Evolutionary conservation across 352 stramenopile genomes (phyloP), one percentile per base, ranked within the genome.

Genomic region (Phytopythium vexans): DNA sequence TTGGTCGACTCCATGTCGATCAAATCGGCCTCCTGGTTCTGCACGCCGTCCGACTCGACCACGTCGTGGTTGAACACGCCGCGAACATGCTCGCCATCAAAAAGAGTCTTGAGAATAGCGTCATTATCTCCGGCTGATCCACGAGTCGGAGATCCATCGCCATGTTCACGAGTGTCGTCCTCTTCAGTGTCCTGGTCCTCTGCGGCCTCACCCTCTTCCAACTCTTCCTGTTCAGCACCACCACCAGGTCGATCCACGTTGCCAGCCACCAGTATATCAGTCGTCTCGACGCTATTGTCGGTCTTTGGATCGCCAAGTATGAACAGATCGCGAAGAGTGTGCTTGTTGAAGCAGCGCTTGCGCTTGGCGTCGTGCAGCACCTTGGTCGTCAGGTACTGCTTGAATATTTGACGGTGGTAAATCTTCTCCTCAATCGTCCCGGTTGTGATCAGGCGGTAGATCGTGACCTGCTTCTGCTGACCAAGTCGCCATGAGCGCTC

Each of bases 401-500:
- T 99, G 81, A 99, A 99, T 45, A 99, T 99, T 69, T 98, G 95
- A 0, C 97, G 73, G 57, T 99, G 97, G 72, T 99, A 99, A 44
- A 99, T 99, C 60, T 99, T 99, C 64, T 99, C 98, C 74, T 99
- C 98, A 54, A 99, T 99, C 21, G 97, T 99, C 4, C 97, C 97
- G 36, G 86, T 92, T 37, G 91, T 98, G 52, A 99, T 97, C 1
- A 99, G 68, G 1, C 86, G 62, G 45, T 94, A 95, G 14, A 95
- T 87, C 6, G 84, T 94, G n/a, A 95, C 86, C 35, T 74, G 76
- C 57, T 92, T 92, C 14, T 75, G 86, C 57, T 95, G 86, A 0
- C 86, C 86, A 39, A 99, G 93, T 9, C 97, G 77, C 93, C 94
- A 99, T 35, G 95, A 92, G n/a, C 97, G 87, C 60, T 99, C 97